phyloP scores from a whole-genome alignment of 805 yeast species.

The Starmerella khaoyaiensis region DNA sequence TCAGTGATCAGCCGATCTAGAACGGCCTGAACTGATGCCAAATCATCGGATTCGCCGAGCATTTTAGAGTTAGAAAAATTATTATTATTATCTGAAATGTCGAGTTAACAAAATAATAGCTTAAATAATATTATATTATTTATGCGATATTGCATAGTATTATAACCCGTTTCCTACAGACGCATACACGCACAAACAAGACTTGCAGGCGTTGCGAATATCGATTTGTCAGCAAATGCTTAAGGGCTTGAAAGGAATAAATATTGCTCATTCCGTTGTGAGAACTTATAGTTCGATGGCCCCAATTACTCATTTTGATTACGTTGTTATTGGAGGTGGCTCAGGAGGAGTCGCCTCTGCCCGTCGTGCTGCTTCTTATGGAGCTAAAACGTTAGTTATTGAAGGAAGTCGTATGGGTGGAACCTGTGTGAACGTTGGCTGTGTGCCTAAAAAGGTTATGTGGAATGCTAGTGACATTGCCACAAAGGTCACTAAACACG shows the following conservation, averaged over 20 bases:
- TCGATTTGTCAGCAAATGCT: not conserved
- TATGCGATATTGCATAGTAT: too few relatives aligned
- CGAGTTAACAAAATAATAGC: too few relatives aligned
- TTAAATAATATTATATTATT: too few relatives aligned
- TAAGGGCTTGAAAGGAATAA: not conserved
- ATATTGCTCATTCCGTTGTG: not conserved
- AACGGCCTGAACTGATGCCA: too few relatives aligned
- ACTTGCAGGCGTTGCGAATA: too few relatives aligned
- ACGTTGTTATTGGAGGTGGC: slow-evolving; percentile 95
- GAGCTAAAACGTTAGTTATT: slow-evolving; percentile 72
- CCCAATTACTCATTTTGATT: slow-evolving; percentile 61
- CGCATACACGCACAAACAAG: too few relatives aligned
- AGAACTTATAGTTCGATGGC: slow-evolving; percentile 35
- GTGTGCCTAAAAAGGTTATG: slow-evolving; percentile 98
- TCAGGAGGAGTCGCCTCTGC: slow-evolving; percentile 99
- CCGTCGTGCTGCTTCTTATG: slow-evolving; percentile 83
- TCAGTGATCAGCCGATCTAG: too few relatives aligned
- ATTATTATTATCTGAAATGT: too few relatives aligned
- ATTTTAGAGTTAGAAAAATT: too few relatives aligned
- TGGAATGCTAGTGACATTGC: slow-evolving; percentile 96
- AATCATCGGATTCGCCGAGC: too few relatives aligned
- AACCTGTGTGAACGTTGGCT: slow-evolving; percentile 97
- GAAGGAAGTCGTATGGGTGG: slow-evolving; percentile 85
- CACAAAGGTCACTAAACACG: slow-evolving; percentile 47
- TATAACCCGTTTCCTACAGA: too few relatives aligned